A percentile compares a stretch with the other conserved stretches of the same genome.
Conservation (phyloP, 106 monocot genomes). For the Chionographis japonica region DNA sequence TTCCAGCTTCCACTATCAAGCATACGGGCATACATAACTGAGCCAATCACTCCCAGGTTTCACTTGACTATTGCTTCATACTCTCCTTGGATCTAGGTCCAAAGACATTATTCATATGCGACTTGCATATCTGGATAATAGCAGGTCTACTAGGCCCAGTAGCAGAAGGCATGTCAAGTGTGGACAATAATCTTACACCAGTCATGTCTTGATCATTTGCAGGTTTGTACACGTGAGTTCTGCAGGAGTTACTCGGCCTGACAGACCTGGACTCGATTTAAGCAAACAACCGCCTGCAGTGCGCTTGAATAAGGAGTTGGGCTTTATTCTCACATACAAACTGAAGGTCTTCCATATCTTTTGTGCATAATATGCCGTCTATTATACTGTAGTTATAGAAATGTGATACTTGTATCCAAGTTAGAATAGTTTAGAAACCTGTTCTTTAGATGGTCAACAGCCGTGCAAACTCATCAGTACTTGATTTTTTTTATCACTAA, state of each 20-base stretch:
- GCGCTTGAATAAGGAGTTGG: constrained; percentile 95
- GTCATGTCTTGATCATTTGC: not conserved
- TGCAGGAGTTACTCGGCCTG: constrained; percentile 93
- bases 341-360: constrained; percentile 52
- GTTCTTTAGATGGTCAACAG: no score
- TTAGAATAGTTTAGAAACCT: no score
- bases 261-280: constrained; percentile 93
- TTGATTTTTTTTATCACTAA: no score
- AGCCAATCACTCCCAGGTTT: constrained; percentile 90
- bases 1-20: constrained; percentile 86
- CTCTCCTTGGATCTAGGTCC: no score
- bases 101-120: no score
- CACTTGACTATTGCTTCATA: constrained; percentile 1
- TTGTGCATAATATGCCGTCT: not conserved
- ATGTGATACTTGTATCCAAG: not conserved
- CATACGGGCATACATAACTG: constrained; percentile 76
- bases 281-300: constrained; percentile 98
- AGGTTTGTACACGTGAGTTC: constrained; percentile 88
- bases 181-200: not conserved
- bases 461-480: no score
- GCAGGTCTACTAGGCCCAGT: no score
- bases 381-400: not conserved
- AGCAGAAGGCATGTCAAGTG: not conserved
- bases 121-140: no score
- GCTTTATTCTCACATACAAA: constrained; percentile 83